These are phyloP conservation scores for Camellia japonica DNA, from an alignment of 148 eudicot species.

Conservation along the genomic window DNA sequence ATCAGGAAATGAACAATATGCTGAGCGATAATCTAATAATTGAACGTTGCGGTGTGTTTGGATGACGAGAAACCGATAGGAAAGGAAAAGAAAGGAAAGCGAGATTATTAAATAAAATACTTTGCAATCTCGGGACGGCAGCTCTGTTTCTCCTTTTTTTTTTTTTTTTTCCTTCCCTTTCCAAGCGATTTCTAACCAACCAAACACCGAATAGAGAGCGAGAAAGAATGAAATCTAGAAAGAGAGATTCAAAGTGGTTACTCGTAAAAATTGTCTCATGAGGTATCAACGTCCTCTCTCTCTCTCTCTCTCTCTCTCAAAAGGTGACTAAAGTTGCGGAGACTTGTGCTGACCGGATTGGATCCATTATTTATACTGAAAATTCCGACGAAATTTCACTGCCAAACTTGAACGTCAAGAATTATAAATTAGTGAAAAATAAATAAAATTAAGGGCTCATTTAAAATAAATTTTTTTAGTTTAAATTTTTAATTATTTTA, in stretches of 20 bases:
- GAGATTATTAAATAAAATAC: neutral
- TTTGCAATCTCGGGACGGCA: neutral
- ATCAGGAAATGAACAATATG: neutral
- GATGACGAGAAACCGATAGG: neutral
- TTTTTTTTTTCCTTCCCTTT: neutral
- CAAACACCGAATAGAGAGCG: neutral
- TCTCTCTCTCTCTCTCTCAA: neutral
- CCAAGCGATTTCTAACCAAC: neutral
- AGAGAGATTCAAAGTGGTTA: neutral
- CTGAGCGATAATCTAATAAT: neutral
- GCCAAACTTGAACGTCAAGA: no score
- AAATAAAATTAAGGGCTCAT: no score
- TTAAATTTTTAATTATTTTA: no score
- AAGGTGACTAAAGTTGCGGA: neutral
- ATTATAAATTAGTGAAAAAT: no score
- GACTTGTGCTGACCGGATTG: neutral
- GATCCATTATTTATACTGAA: no score
- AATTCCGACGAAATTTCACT: no score
- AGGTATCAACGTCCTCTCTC: neutral
- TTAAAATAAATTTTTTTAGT: no score
- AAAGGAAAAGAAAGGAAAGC: neutral
- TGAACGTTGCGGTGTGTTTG: neutral
- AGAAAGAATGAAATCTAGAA: neutral
- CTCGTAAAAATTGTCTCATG: conserved; percentile 27
- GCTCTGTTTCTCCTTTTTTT: neutral